Conservation (phyloP, 2,329 filamentous ascomycete genomes). For the Orbilia oligospora region DNA sequence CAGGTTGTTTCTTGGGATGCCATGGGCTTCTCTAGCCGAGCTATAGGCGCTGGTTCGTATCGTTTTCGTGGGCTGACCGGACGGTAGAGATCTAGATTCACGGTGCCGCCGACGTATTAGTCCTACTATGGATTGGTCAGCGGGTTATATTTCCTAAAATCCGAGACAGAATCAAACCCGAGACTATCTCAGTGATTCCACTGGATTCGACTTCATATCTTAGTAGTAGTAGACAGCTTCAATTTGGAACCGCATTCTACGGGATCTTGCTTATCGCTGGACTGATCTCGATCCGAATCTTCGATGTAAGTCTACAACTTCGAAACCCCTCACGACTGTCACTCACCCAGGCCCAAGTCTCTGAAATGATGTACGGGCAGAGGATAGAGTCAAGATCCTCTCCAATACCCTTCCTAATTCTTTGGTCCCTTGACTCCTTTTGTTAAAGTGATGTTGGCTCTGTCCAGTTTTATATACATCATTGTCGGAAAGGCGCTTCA, state of each 20-base stretch:
- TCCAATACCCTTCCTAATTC: neutral
- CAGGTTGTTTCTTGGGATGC: slow-evolving; percentile 16
- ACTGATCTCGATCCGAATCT: neutral
- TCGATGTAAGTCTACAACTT: neutral
- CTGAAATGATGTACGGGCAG: neutral
- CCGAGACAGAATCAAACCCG: neutral
- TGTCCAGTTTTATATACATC: neutral
- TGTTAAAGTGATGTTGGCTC: neutral
- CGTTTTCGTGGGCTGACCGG: neutral
- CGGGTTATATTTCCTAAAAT: slow-evolving; percentile 2
- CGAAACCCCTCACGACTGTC: neutral
- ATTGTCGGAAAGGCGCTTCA: neutral
- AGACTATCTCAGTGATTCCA: neutral
- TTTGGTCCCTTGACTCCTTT: neutral
- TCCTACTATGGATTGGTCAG: neutral
- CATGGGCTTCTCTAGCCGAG: slow-evolving; percentile 18
- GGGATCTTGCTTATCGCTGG: neutral
- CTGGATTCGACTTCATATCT: neutral
- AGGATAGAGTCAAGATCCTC: too few relatives aligned
- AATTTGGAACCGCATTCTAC: neutral
- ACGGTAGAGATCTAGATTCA: slow-evolving; percentile 1
- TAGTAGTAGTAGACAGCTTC: neutral
- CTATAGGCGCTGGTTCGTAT: neutral
- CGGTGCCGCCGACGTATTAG: neutral
- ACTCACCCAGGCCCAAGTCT: neutral